Percentiles rank a stretch among this genome's conserved stretches.
These are phyloP conservation scores for Phlebopus sp. DNA, from an alignment of 1,284 basidiomycete genomes.

Conservation along the genomic window DNA sequence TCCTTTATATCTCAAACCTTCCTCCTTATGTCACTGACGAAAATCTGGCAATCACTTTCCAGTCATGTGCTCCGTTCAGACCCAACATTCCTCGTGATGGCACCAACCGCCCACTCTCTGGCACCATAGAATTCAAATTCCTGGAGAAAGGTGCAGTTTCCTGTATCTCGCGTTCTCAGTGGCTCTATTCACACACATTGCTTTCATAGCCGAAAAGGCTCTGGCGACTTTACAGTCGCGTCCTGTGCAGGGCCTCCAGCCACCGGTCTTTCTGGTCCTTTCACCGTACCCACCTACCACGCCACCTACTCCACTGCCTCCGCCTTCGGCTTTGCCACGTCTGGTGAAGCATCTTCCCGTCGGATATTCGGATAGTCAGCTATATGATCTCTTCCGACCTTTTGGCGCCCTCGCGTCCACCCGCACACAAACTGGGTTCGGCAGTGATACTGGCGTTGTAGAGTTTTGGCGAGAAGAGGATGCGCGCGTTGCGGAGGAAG, in stretches of 20 bases:
- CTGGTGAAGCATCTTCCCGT: conserved; percentile 74
- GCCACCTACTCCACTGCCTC: conserved; percentile 68
- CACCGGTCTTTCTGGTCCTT: conserved; percentile 59
- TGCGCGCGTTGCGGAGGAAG: conserved; percentile 71
- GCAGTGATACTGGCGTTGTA: conserved; percentile 69
- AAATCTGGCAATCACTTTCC: conserved; percentile 67
- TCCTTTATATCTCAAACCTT: conserved; percentile 73
- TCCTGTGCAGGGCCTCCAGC: conserved; percentile 55
- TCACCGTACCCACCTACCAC: conserved; percentile 72
- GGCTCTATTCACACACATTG: conserved; percentile 6
- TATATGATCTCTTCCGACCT: conserved; percentile 74
- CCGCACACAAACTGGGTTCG: conserved; percentile 68
- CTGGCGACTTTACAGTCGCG: conserved; percentile 77
- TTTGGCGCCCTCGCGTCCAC: conserved; percentile 71
- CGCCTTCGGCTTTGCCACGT: conserved; percentile 69
- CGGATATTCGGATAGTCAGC: conserved; percentile 66
- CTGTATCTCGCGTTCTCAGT: conserved; percentile 9
- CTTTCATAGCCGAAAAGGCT: conserved; percentile 76
- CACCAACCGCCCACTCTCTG: conserved; percentile 48
- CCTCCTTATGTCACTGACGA: conserved; percentile 70
- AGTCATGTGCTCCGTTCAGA: conserved; percentile 72
- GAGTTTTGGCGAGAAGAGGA: conserved; percentile 91
- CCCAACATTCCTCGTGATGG: conserved; percentile 69
- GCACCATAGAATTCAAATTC: conserved; percentile 76
- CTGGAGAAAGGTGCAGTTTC: conserved; percentile 65